Conservation (phyloP, 257 asterid genomes). For the Asclepias syriaca region DNA sequence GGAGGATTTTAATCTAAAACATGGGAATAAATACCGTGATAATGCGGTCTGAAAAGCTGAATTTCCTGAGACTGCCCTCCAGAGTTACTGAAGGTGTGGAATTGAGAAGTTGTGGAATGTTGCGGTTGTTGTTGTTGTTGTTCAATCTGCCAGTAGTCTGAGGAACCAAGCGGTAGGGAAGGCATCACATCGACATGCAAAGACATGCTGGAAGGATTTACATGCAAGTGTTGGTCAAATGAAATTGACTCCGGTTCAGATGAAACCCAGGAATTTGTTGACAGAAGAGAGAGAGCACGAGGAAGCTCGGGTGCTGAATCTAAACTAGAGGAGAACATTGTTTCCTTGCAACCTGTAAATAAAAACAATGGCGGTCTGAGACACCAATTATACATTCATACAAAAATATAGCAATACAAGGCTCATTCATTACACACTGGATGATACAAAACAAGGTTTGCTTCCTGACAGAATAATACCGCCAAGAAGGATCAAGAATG, state of each 20-base stretch:
- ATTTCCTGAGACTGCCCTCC: conserved; percentile 36
- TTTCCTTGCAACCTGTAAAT: conserved; percentile 56
- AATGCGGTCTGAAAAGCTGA: conserved; percentile 41
- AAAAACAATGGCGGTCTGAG: neutral
- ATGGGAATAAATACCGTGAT: conserved; percentile 44
- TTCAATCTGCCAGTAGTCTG: conserved; percentile 51
- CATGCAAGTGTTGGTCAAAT: conserved; percentile 31
- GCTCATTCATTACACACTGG: no score
- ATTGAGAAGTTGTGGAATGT: conserved; percentile 27
- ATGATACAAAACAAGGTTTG: neutral
- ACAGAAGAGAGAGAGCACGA: conserved; percentile 99
- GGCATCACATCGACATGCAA: conserved; percentile 36
- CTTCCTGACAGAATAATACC: no score
- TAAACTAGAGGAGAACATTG: conserved; percentile 32
- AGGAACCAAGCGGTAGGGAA: conserved; percentile 43
- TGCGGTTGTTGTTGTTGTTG: conserved; percentile 11
- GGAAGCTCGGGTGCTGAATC: conserved; percentile 57
- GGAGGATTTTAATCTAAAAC: conserved; percentile 31
- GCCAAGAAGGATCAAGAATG: no score
- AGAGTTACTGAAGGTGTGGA: conserved; percentile 24
- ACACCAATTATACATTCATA: conserved; percentile 1
- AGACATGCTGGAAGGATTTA: conserved; percentile 22
- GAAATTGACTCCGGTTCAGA: conserved; percentile 40
- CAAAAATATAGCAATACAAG: neutral
- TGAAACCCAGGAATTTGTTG: conserved; percentile 65